Evolutionary conservation across 2,329 filamentous ascomycete genomes (phyloP).

Genomic region (Orbilia oligospora): DNA sequence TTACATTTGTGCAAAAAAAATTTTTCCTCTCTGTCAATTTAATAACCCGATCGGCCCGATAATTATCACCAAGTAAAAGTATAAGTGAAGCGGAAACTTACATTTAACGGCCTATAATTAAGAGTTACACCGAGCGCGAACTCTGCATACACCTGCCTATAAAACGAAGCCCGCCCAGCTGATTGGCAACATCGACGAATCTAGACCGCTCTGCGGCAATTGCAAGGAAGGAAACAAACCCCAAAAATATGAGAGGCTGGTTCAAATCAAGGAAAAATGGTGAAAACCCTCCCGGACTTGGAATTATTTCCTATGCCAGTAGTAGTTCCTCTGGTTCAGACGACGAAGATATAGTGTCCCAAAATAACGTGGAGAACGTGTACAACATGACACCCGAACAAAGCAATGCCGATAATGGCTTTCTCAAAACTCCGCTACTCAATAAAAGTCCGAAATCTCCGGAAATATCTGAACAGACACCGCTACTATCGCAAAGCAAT

Average conservation of each 20-base stretch:
- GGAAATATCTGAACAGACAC: conserved; percentile 22
- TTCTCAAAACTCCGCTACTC: background rate
- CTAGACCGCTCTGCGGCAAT: background rate
- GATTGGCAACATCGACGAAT: background rate
- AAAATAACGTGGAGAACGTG: background rate
- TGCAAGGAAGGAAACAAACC: background rate
- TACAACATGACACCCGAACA: conserved; percentile 14
- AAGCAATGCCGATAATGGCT: conserved; percentile 11
- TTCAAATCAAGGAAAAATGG: conserved; percentile 38
- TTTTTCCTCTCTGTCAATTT: background rate
- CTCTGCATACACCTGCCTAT: background rate
- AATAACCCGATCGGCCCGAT: background rate
- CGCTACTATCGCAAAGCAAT: conserved; percentile 17
- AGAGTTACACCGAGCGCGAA: conserved; percentile 2
- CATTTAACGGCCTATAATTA: background rate
- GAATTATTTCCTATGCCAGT: conserved; percentile 46
- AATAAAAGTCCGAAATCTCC: conserved; percentile 33
- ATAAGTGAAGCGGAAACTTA: background rate
- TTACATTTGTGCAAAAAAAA: background rate
- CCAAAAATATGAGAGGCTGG: conserved; percentile 42
- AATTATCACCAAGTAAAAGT: no score
- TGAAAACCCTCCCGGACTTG: conserved; percentile 21
- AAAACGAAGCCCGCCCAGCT: background rate
- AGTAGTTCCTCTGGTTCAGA: conserved; percentile 39
- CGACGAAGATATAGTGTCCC: conserved; percentile 21